phyloP scores from a whole-genome alignment of 208 protist genomes.

The Leishmania turanica region DNA sequence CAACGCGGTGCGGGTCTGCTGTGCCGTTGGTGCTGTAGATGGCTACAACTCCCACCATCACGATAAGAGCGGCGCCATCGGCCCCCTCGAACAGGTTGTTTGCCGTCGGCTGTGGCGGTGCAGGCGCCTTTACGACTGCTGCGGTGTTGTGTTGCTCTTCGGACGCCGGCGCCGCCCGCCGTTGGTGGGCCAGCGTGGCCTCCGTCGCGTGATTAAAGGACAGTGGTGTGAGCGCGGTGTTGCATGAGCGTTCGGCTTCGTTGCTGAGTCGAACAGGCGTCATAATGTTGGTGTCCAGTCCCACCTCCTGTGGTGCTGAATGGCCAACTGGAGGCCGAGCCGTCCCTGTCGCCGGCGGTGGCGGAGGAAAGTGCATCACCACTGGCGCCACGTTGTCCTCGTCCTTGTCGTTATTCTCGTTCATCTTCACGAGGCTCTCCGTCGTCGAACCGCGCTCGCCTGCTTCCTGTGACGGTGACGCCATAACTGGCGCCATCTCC shows the following conservation, averaged over 20 bases:
- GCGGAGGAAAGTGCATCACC: not conserved
- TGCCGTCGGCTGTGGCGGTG: conserved; percentile 8
- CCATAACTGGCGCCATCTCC: conserved; percentile 24
- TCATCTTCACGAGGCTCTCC: conserved; percentile 22
- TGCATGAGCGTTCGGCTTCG: not conserved
- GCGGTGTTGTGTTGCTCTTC: not conserved
- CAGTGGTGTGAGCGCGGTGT: not conserved
- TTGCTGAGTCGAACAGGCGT: not conserved
- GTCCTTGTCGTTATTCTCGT: conserved; percentile 23
- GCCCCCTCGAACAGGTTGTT: conserved; percentile 54
- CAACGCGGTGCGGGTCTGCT: conserved; percentile 29
- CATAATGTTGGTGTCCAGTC: not conserved
- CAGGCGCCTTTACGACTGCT: not conserved
- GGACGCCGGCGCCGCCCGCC: not conserved
- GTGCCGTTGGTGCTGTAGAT: conserved; percentile 21
- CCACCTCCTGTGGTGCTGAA: not conserved
- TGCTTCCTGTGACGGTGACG: not conserved
- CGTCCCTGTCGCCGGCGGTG: not conserved
- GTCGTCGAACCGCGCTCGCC: conserved; percentile 6
- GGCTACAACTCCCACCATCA: conserved; percentile 31
- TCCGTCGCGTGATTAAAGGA: not conserved
- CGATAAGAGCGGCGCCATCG: conserved; percentile 21
- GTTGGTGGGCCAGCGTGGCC: not conserved
- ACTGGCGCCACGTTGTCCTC: not conserved
- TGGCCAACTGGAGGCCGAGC: not conserved